Evolutionary conservation across 352 stramenopile species (phyloP), one percentile per base, ranked within the genome.

Genomic region (Phytophthora melonis): DNA sequence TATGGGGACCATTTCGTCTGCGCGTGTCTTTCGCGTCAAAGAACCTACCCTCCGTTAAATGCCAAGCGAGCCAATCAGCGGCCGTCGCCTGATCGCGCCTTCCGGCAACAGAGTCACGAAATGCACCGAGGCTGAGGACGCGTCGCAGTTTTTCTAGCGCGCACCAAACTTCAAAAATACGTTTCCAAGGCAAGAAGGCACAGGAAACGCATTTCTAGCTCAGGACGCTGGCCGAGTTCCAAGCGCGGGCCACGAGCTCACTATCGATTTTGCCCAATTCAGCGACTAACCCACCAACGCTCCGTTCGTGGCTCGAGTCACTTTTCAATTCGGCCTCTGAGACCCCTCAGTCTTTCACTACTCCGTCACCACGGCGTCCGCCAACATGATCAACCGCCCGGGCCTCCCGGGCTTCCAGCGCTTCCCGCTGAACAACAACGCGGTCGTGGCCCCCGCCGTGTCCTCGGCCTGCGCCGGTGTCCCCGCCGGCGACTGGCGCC

Each of bases 401-500:
- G 84, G 72, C 18, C 83, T 90, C 61, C 83, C 82, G 59, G 81
- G 72, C n/a, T 86, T 88, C 71, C 77, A 90, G 72, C 79, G 77
- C 21, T 77, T 88, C 54, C 76, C 80, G 71, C 74, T 87, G 41
- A 82, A 87, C 63, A 45, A 63, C 66, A 70, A 59, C 61, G 53
- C 66, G 11, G 62, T 66, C 18, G 59, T 59, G 59, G 63, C 36
- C 8, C 62, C 57, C 34, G 68, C 53, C 39, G 45, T 54, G n/a
- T 62, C 50, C 52, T 68, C 66, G n/a, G 36, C 52, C 4, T 70
- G 65, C 55, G n/a, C 32, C 34, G 47, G 34, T 1, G 50, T 39
- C 9, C 16, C 23, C 21, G n/a, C 30, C n/a, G 71, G 53, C 23
- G 81, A 87, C 69, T 90, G 82, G 82, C 78, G 72, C 41, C 41